A percentile compares a stretch with the other conserved stretches of the same genome.
These are phyloP conservation scores for Pyrus betulifolia DNA, from an alignment of 306 rosid genomes.

Conservation along the genomic window DNA sequence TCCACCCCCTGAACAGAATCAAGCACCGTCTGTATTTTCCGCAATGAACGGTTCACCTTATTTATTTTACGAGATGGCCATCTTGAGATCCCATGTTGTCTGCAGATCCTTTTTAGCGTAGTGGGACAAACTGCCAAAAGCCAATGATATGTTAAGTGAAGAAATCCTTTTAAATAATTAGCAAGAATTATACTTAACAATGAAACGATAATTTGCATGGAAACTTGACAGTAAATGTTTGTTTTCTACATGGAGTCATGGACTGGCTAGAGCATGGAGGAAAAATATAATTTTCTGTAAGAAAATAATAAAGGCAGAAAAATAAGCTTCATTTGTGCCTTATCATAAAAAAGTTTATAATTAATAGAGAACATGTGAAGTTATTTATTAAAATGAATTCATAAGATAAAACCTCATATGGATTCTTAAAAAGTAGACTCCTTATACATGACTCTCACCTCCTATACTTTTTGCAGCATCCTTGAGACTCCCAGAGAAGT, in stretches of 20 bases:
- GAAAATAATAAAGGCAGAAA: neutral
- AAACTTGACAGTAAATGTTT: neutral
- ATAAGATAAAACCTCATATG: neutral
- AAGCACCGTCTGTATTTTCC: conserved; percentile 67
- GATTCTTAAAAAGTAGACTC: neutral
- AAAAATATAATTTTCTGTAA: neutral
- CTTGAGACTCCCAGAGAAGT: conserved; percentile 91
- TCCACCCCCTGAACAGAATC: conserved; percentile 75
- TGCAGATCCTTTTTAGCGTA: conserved; percentile 90
- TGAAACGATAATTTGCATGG: neutral
- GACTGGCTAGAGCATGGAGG: neutral
- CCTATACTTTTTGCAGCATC: conserved; percentile 88
- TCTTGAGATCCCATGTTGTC: conserved; percentile 81
- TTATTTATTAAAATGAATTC: no score
- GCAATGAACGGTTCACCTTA: conserved; percentile 71
- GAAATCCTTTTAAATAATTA: neutral
- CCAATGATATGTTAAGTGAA: neutral
- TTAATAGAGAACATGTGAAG: neutral
- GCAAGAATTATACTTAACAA: neutral
- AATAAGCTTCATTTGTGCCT: neutral
- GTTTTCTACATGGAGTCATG: neutral
- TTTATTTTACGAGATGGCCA: conserved; percentile 96
- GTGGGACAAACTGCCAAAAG: conserved; percentile 74
- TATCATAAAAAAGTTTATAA: neutral
- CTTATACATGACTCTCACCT: conserved; percentile 39